Percentiles rank a stretch among this genome's conserved stretches.
Evolutionary conservation across 352 stramenopile genomes (phyloP).

Genomic region (Phytophthora agathidicida): DNA sequence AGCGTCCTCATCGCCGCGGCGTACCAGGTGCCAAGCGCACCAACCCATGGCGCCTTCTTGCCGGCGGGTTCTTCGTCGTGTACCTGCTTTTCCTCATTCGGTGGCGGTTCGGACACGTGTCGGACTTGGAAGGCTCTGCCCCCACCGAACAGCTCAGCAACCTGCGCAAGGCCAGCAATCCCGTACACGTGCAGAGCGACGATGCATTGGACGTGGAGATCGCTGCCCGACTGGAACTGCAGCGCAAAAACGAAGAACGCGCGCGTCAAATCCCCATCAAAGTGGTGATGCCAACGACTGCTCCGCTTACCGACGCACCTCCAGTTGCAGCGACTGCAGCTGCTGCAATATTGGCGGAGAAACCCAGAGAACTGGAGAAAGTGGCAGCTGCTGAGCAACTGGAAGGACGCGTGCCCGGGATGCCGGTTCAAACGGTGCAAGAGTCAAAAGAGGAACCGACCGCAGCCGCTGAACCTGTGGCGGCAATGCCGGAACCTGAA

Average conservation of each 20-base stretch:
- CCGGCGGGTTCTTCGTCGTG: constrained; percentile 26
- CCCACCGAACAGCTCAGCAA: constrained; percentile 39
- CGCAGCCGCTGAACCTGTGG: constrained; percentile 1
- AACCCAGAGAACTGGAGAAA: constrained; percentile 10
- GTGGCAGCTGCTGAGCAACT: constrained; percentile 11
- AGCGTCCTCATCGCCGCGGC: constrained; percentile 12
- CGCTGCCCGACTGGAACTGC: constrained; percentile 20
- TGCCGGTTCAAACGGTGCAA: constrained; percentile 15
- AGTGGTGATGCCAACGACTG: constrained; percentile 26
- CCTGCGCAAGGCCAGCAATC: constrained; percentile 30
- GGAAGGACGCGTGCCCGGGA: constrained; percentile 24
- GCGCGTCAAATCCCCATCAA: constrained; percentile 33
- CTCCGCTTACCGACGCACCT: constrained; percentile 3
- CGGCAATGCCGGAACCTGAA: not conserved
- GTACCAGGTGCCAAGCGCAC: constrained; percentile 15
- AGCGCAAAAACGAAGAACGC: constrained; percentile 20
- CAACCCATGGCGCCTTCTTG: constrained; percentile 21
- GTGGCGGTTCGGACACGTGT: constrained; percentile 26
- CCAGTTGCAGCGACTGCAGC: constrained; percentile 2
- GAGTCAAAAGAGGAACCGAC: constrained; percentile 8
- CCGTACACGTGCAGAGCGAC: constrained; percentile 13
- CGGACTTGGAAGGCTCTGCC: constrained; percentile 14
- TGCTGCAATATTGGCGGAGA: constrained; percentile 9
- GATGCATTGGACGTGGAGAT: constrained; percentile 26
- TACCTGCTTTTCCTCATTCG: constrained; percentile 37